These are phyloP conservation scores for Tulasnella sp. DNA, from an alignment of 768 basidiomycete genomes.

Conservation along the genomic window DNA sequence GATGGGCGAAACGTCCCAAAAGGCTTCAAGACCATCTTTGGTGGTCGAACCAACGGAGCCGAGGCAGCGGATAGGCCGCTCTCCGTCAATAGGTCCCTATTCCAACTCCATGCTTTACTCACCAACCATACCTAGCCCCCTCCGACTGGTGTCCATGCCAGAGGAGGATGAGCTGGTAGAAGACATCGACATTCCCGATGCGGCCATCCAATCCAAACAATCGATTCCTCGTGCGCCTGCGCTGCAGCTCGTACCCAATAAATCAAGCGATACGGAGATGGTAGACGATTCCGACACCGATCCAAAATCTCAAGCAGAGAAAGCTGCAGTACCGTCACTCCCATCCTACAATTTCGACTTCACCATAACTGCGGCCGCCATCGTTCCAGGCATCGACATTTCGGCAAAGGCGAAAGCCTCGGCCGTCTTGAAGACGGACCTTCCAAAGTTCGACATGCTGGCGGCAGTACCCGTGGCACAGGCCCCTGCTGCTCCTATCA, in stretches of 20 bases:
- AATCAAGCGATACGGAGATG: neutral
- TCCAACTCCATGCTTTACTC: neutral
- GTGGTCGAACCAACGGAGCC: slow-evolving; percentile 23
- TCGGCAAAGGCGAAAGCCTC: neutral
- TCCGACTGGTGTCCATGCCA: slow-evolving; percentile 27
- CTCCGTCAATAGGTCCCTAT: slow-evolving; percentile 20
- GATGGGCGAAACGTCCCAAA: neutral
- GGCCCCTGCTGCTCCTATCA: neutral
- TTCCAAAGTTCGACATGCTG: neutral
- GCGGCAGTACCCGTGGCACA: neutral
- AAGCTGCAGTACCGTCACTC: neutral
- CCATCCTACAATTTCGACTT: slow-evolving; percentile 18
- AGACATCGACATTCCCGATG: slow-evolving; percentile 13
- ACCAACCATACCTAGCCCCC: slow-evolving; percentile 23
- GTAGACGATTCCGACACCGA: neutral
- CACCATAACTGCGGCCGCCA: neutral
- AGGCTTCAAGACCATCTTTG: slow-evolving; percentile 14
- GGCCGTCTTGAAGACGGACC: neutral
- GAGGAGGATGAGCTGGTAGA: slow-evolving; percentile 7
- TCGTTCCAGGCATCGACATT: neutral
- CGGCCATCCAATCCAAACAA: neutral
- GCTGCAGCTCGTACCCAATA: neutral
- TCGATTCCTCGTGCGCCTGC: neutral
- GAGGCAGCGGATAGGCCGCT: slow-evolving; percentile 8
- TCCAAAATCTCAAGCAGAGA: neutral